Conservation (phyloP, 208 protist genomes). For the Angomonas ambiguus region DNA sequence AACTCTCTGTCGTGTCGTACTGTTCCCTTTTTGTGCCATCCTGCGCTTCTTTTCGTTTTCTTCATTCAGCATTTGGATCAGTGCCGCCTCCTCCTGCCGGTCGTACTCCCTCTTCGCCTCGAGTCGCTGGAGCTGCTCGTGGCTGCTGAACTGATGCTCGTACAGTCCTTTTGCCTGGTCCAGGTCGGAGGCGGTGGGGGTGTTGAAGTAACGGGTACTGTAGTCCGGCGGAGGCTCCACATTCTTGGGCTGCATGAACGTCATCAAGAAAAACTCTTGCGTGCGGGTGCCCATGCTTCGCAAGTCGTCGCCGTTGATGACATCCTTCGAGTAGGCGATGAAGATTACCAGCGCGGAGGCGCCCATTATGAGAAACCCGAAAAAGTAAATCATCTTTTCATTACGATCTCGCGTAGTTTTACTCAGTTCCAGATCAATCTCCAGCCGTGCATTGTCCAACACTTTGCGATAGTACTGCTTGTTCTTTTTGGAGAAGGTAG, state of each 20-base stretch:
- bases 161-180: conserved; percentile 43
- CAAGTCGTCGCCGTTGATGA: conserved; percentile 55
- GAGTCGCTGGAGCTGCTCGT: conserved; percentile 21
- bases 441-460: conserved; percentile 52
- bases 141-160: conserved; percentile 25
- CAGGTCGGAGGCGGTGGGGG: conserved; percentile 68
- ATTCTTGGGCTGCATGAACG: conserved; percentile 72
- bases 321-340: conserved; percentile 48
- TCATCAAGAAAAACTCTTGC: conserved; percentile 66
- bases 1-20: conserved; percentile 33
- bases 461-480: conserved; percentile 74
- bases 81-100: conserved; percentile 50
- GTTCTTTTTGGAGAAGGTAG: conserved; percentile 68
- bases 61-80: conserved; percentile 75
- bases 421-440: conserved; percentile 61
- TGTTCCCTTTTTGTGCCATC: conserved; percentile 15
- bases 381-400: conserved; percentile 46
- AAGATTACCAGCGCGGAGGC: conserved; percentile 43
- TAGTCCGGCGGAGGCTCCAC: conserved; percentile 79
- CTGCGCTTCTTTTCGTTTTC: conserved; percentile 26
- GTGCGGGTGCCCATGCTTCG: conserved; percentile 52
- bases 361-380: conserved; percentile 29
- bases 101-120: conserved; percentile 43
- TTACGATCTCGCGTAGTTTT: conserved; percentile 18
- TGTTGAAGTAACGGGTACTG: conserved; percentile 69